Conservation (phyloP, 2,329 filamentous ascomycete genomes). For the Arthrocladium fulminans region DNA sequence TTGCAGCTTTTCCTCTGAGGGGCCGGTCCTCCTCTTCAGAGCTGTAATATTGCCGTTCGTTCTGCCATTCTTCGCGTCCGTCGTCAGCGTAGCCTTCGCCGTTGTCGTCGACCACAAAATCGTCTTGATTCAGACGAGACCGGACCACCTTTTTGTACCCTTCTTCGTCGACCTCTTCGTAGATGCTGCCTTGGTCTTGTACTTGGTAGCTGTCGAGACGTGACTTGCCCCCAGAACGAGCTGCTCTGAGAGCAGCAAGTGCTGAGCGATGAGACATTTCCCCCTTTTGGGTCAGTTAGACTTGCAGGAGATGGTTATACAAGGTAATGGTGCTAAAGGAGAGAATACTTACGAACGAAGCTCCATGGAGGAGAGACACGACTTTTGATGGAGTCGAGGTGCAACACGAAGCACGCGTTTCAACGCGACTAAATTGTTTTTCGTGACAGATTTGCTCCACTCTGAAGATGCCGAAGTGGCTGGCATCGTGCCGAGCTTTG, state of each 20-base stretch:
- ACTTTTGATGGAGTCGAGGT: background rate
- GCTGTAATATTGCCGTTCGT: slow-evolving; percentile 54
- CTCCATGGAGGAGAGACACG: background rate
- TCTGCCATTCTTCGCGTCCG: slow-evolving; percentile 88
- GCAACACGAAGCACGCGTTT: background rate
- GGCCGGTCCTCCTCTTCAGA: slow-evolving; percentile 63
- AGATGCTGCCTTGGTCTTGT: slow-evolving; percentile 72
- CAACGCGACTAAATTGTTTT: background rate
- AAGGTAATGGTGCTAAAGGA: background rate
- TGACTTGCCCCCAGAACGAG: slow-evolving; percentile 85
- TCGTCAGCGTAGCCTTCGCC: slow-evolving; percentile 95
- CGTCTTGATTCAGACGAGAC: slow-evolving; percentile 79
- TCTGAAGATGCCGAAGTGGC: background rate
- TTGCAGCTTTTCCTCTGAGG: slow-evolving; percentile 55
- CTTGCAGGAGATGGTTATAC: background rate
- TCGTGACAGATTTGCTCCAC: background rate
- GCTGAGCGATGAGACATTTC: slow-evolving; percentile 22
- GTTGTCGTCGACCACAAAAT: slow-evolving; percentile 98
- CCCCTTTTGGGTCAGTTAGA: background rate
- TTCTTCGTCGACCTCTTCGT: slow-evolving; percentile 94
- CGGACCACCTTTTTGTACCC: slow-evolving; percentile 95
- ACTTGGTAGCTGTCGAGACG: slow-evolving; percentile 79
- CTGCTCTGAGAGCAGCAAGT: slow-evolving; percentile 68
- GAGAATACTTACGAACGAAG: background rate
- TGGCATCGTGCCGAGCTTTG: no score